Conservation (phyloP, 257 asterid genomes). For the Cordia subcordata region DNA sequence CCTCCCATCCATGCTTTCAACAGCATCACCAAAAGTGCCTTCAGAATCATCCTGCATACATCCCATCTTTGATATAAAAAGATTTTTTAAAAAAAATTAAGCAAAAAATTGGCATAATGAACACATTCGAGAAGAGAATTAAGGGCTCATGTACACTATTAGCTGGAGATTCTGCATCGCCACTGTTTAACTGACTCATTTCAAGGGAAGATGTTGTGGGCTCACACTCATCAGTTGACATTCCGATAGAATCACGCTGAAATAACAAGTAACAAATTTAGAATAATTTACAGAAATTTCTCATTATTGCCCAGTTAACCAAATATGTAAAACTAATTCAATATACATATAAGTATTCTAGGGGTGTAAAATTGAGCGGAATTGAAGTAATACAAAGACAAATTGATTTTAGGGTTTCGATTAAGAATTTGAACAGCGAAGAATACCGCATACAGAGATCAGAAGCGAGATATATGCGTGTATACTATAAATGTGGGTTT, state of each 20-base stretch:
- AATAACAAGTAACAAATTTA: background rate
- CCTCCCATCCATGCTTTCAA: background rate
- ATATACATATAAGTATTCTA: too few relatives aligned
- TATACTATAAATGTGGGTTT: too few relatives aligned
- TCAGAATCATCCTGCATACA: conserved; percentile 3
- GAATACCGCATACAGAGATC: background rate
- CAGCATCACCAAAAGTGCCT: background rate
- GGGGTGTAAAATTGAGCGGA: background rate
- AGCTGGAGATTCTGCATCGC: background rate
- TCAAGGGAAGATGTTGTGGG: background rate
- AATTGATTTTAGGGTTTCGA: background rate
- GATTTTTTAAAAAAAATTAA: background rate
- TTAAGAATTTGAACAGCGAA: background rate
- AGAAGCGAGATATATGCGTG: background rate
- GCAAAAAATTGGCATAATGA: background rate
- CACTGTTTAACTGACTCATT: background rate
- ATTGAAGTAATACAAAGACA: background rate
- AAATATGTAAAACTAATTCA: too few relatives aligned
- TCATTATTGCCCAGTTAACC: background rate
- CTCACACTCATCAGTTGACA: background rate
- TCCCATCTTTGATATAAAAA: background rate
- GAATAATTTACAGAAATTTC: background rate
- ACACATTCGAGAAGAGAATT: background rate
- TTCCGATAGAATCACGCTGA: background rate
- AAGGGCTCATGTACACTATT: background rate